Base-by-base conservation (phyloP, 140 eudicot genomes). In the Cichorium intybus region DNA sequence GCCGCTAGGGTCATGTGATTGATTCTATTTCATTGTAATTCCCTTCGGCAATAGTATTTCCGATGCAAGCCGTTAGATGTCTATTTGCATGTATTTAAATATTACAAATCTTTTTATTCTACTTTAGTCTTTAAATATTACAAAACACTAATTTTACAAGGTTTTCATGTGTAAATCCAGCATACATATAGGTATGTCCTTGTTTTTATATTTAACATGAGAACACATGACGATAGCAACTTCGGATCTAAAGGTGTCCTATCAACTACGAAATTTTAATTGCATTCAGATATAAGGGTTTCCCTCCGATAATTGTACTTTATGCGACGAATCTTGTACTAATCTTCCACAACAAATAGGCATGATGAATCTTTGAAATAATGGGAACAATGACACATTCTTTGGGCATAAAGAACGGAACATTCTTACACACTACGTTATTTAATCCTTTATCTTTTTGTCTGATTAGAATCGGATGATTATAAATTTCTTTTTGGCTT, bases 381-480 rank as follows among this genome's bases (percentile, higher is more conserved):
- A 54, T 72, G 77, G 65, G 65, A 41, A 63, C 65, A 20, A 64
- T 73, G 46, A 65, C 47, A 64, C 66, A 65, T 74, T 57, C 67
- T 65, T 74, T 66, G 46, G 73, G 60, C 73, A 65, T 46, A 56
- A 55, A 65, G 56, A 56, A 56, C 24, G 73, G 23, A 64, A 73
- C 50, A 64, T 73, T 45, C 68, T 39, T 39, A 37, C 23, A 27
- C 20, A 11, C 49, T 56, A 56, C 16, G 17, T 41, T 69, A 59
- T 43, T 47, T 55, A 64, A 39, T 72, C 17, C 29, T 49, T 65
- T 65, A 33, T 56, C 73, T 56, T 64, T 64, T 64, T 47, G 48
- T 56, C 61, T 33, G 33, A 43, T 56, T 72, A 55, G 73, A 73
- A 64, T 56, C 63, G 12, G 26, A 62, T 14, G 57, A 56, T 72